These are phyloP conservation scores for Fusarium denticulatum DNA, from an alignment of 2,329 filamentous ascomycete genomes.

Conservation along the genomic window DNA sequence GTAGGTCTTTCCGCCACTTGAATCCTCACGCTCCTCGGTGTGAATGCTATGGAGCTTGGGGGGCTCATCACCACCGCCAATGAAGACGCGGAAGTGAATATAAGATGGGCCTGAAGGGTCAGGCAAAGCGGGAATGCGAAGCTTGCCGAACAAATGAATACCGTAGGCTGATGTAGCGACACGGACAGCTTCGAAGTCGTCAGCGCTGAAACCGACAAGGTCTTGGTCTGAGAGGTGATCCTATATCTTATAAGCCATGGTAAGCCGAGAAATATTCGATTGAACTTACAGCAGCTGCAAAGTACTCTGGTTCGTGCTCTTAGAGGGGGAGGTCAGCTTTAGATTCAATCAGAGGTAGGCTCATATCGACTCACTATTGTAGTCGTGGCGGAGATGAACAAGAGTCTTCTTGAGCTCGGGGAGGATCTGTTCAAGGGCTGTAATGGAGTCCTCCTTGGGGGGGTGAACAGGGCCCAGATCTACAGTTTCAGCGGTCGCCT, in stretches of 20 bases:
- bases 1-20: conserved; percentile 90
- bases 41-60: conserved; percentile 93
- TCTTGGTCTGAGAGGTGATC: conserved; percentile 71
- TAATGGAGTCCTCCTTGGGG: conserved; percentile 61
- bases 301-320: conserved; percentile 67
- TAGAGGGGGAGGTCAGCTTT: not conserved
- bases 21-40: conserved; percentile 92
- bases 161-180: conserved; percentile 87
- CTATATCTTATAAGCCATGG: not conserved
- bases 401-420: conserved; percentile 62
- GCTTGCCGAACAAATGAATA: conserved; percentile 78
- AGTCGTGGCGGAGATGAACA: conserved; percentile 58
- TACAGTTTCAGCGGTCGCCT: conserved; percentile 65
- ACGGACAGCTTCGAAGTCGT: conserved; percentile 91
- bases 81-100: conserved; percentile 88
- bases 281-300: conserved; percentile 56
- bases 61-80: conserved; percentile 81
- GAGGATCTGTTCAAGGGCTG: conserved; percentile 59
- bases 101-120: conserved; percentile 69
- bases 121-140: conserved; percentile 62
- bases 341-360: not conserved
- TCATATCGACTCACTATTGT: conserved; percentile 51
- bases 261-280: not conserved
- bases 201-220: conserved; percentile 83
- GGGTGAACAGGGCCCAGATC: conserved; percentile 59